phyloP scores from a whole-genome alignment of 345 rosid genomes.

The Acer saccharum region DNA sequence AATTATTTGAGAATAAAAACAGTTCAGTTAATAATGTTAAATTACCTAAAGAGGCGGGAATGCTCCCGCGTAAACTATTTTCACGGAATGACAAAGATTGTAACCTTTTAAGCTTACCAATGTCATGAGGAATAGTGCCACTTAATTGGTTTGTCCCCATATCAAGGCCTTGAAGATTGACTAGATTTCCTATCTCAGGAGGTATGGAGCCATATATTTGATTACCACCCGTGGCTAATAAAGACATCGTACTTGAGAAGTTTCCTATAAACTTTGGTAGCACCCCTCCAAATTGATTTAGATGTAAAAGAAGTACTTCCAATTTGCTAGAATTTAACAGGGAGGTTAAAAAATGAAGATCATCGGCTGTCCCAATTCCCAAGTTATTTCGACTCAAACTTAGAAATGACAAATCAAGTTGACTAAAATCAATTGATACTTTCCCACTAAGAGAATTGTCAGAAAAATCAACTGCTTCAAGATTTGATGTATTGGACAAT shows the following conservation, averaged over 20 bases:
- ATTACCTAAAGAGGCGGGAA: conserved; percentile 20
- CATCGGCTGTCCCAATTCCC: neutral
- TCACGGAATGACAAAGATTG: neutral
- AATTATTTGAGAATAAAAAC: neutral
- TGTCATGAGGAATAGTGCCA: conserved; percentile 14
- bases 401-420: neutral
- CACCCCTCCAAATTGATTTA: too few species aligned
- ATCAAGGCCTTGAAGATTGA: neutral
- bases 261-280: too few species aligned
- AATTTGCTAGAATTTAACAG: too few species aligned
- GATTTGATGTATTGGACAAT: conserved; percentile 28
- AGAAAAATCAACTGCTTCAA: rapidly evolving
- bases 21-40: neutral
- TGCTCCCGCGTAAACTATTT: conserved; percentile 3
- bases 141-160: neutral
- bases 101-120: conserved; percentile 16
- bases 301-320: too few species aligned
- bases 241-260: neutral
- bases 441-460: neutral
- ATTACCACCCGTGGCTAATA: neutral
- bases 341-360: neutral
- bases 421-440: conserved; percentile 8
- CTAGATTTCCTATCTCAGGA: conserved; percentile 18
- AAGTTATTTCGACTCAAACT: neutral
- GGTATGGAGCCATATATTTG: conserved; percentile 5